Percentiles rank a stretch among this genome's conserved stretches.
These are phyloP conservation scores for Fusarium sp. DNA, from an alignment of 2,329 filamentous ascomycete genomes.

Conservation along the genomic window DNA sequence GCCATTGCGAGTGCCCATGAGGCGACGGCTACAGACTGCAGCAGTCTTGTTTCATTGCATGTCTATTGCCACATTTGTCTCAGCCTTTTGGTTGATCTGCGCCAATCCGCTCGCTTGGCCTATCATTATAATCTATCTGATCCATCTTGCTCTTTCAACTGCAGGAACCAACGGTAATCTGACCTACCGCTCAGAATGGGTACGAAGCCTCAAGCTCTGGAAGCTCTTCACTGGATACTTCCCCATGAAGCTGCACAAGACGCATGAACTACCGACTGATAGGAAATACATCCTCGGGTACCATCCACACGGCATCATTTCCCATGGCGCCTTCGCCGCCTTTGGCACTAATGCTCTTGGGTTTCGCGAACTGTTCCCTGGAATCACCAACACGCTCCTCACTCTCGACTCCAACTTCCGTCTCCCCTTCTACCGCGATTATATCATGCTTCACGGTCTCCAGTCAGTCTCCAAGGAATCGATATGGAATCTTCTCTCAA, in stretches of 20 bases:
- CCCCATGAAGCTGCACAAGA: slow-evolving; percentile 87
- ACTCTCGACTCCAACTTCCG: slow-evolving; percentile 97
- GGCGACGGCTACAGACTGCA: slow-evolving; percentile 79
- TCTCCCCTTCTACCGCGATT: slow-evolving; percentile 93
- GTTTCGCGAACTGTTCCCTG: slow-evolving; percentile 88
- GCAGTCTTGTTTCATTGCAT: slow-evolving; percentile 80
- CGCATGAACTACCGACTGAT: slow-evolving; percentile 78
- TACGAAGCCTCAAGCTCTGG: slow-evolving; percentile 82
- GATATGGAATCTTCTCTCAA: slow-evolving; percentile 87
- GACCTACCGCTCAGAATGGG: slow-evolving; percentile 76
- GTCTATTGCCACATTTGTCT: slow-evolving; percentile 75
- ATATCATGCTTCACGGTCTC: slow-evolving; percentile 88
- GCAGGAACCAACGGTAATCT: slow-evolving; percentile 81
- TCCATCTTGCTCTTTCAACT: slow-evolving; percentile 84
- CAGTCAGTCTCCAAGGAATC: slow-evolving; percentile 91
- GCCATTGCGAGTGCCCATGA: slow-evolving; percentile 77
- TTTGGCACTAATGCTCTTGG: slow-evolving; percentile 92
- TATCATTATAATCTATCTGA: slow-evolving; percentile 76
- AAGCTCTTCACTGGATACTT: slow-evolving; percentile 93
- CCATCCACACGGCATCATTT: slow-evolving; percentile 97
- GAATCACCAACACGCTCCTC: slow-evolving; percentile 91
- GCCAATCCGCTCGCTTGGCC: slow-evolving; percentile 95
- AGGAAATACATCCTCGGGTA: slow-evolving; percentile 98
- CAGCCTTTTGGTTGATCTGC: slow-evolving; percentile 89
- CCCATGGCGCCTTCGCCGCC: slow-evolving; percentile 91